These are phyloP conservation scores for Leccinum fibrillosum DNA, from an alignment of 768 basidiomycete genomes.

Conservation along the genomic window DNA sequence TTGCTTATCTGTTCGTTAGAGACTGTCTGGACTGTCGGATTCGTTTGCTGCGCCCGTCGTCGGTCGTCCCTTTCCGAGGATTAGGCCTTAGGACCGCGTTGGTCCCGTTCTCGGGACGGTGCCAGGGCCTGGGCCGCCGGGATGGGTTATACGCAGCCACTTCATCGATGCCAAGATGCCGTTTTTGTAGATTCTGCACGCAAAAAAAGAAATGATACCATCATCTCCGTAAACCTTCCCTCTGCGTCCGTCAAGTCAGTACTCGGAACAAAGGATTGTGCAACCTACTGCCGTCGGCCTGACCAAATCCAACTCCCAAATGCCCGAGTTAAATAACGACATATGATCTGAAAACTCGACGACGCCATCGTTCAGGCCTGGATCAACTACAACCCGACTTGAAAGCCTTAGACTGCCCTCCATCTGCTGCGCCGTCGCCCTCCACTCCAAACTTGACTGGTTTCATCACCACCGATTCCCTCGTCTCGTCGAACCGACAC, in stretches of 20 bases:
- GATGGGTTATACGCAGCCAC: no score
- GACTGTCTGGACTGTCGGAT: no score
- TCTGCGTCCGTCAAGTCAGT: slow-evolving; percentile 21
- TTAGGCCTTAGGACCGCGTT: no score
- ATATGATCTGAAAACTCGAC: slow-evolving; percentile 76
- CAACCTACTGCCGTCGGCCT: slow-evolving; percentile 10
- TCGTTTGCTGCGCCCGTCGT: no score
- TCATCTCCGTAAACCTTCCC: slow-evolving; percentile 29
- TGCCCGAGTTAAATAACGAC: slow-evolving; percentile 53
- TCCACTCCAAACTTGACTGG: slow-evolving; percentile 76
- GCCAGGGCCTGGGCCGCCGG: no score
- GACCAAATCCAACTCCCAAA: slow-evolving; percentile 65
- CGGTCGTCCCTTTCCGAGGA: no score
- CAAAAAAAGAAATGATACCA: slow-evolving; percentile 15
- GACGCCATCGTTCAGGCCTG: slow-evolving; percentile 77
- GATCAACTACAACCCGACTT: slow-evolving; percentile 62
- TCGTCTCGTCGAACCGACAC: slow-evolving; percentile 70
- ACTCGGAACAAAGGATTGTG: slow-evolving; percentile 22
- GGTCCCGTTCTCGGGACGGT: no score
- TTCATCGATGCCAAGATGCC: no score
- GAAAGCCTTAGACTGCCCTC: slow-evolving; percentile 39
- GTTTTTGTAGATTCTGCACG: slow-evolving; percentile 11
- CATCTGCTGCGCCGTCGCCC: slow-evolving; percentile 39
- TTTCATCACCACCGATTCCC: slow-evolving; percentile 45
- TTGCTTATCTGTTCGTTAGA: no score